Percentiles rank a stretch among this genome's conserved stretches.
Evolutionary conservation across 1,284 basidiomycete species (phyloP).

Genomic region (Cutaneotrichosporon curvatum): DNA sequence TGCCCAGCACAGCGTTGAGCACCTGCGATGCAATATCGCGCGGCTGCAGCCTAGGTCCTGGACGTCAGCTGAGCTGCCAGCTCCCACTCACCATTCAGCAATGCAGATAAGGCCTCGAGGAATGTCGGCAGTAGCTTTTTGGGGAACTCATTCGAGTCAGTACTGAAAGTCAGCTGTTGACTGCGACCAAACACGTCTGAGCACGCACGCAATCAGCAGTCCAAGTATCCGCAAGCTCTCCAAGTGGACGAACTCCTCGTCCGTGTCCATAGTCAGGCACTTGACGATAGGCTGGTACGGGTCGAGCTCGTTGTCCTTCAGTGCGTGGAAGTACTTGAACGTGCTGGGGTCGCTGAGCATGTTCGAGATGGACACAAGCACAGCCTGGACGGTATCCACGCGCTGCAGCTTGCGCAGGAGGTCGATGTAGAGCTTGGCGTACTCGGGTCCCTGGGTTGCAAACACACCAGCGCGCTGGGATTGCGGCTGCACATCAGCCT

Average conservation of each 20-base stretch:
- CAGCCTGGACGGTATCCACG: slow-evolving; percentile 88
- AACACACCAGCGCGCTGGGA: slow-evolving; percentile 66
- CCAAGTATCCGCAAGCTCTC: slow-evolving; percentile 84
- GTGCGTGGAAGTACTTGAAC: slow-evolving; percentile 57
- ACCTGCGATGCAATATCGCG: slow-evolving; percentile 87
- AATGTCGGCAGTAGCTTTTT: slow-evolving; percentile 59
- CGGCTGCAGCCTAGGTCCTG: slow-evolving; percentile 48
- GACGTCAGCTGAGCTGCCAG: background rate
- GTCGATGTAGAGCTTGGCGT: slow-evolving; percentile 81
- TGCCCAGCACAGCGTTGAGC: slow-evolving; percentile 75
- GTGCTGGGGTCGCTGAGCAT: slow-evolving; percentile 55
- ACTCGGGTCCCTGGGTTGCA: slow-evolving; percentile 69
- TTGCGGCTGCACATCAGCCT: slow-evolving; percentile 50
- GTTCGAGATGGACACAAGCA: slow-evolving; percentile 85
- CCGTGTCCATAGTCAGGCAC: slow-evolving; percentile 65
- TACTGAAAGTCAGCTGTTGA: slow-evolving; percentile 29
- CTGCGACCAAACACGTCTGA: too few relatives aligned
- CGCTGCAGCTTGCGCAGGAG: slow-evolving; percentile 87
- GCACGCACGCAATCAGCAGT: slow-evolving; percentile 63
- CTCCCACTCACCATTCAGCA: slow-evolving; percentile 55
- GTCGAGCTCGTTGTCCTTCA: slow-evolving; percentile 55
- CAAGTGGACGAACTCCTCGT: slow-evolving; percentile 85
- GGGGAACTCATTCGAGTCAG: slow-evolving; percentile 49
- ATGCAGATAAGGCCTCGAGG: slow-evolving; percentile 57
- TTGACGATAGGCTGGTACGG: slow-evolving; percentile 78